Evolutionary conservation across 768 basidiomycete species (phyloP).

Genomic region (Tephrocybe rancida): DNA sequence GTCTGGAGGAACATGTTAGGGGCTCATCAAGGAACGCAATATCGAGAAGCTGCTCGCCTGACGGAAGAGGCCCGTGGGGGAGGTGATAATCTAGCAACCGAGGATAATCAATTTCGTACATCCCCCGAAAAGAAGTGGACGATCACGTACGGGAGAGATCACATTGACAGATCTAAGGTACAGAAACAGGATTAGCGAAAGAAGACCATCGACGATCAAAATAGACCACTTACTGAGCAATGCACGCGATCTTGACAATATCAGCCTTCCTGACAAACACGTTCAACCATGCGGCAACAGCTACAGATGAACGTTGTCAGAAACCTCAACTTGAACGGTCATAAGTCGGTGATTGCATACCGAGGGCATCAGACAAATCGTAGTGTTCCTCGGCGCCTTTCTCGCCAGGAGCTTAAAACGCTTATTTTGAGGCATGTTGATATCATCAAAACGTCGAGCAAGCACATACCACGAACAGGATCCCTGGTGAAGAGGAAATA

Average conservation of each 20-base stretch:
- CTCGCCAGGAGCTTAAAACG: conserved; percentile 41
- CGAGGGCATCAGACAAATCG: conserved; percentile 53
- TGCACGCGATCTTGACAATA: conserved; percentile 61
- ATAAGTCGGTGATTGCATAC: conserved; percentile 19
- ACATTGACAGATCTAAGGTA: conserved; percentile 43
- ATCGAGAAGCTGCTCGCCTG: conserved; percentile 21
- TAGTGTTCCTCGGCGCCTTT: conserved; percentile 57
- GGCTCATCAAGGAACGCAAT: conserved; percentile 1
- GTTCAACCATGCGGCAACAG: conserved; percentile 63
- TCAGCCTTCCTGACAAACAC: conserved; percentile 62
- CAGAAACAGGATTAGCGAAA: background rate
- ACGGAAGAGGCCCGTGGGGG: conserved; percentile 40
- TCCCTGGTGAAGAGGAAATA: conserved; percentile 28
- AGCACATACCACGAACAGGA: conserved; percentile 40
- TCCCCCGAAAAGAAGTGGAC: background rate
- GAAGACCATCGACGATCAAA: background rate
- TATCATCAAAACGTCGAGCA: background rate
- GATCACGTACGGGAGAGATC: conserved; percentile 41
- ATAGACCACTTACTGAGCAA: conserved; percentile 49
- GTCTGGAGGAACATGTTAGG: conserved; percentile 30
- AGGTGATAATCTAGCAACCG: conserved; percentile 42
- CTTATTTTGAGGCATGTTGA: background rate
- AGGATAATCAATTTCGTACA: background rate
- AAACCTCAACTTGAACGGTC: background rate
- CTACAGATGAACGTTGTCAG: conserved; percentile 25